phyloP scores from a whole-genome alignment of 768 basidiomycete genomes.

The Tulasnella sp. region DNA sequence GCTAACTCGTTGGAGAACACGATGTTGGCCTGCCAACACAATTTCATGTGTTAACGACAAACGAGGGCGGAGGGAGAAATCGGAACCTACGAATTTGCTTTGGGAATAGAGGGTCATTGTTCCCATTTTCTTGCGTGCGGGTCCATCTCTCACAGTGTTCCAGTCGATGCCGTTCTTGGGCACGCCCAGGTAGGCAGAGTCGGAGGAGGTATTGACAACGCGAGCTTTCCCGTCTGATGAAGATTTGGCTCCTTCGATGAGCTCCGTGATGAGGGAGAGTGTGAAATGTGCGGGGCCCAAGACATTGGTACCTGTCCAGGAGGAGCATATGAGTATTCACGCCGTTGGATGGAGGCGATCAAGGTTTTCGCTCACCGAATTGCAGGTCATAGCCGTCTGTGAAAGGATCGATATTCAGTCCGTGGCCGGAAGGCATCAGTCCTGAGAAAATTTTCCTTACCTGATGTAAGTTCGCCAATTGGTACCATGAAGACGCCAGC shows the following conservation, averaged over 20 bases:
- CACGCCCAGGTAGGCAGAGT: background rate
- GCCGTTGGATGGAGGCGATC: too few relatives aligned
- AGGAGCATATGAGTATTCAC: too few relatives aligned
- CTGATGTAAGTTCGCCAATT: constrained; percentile 13
- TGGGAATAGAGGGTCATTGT: constrained; percentile 1
- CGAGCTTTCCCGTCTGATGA: constrained; percentile 15
- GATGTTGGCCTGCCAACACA: background rate
- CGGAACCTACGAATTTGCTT: constrained; percentile 11
- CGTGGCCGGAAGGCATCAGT: too few relatives aligned
- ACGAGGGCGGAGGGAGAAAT: background rate
- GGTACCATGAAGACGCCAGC: constrained; percentile 21
- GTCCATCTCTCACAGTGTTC: background rate
- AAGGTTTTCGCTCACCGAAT: constrained; percentile 1
- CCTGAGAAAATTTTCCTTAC: too few relatives aligned
- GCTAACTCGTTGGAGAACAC: constrained; percentile 17
- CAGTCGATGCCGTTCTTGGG: background rate
- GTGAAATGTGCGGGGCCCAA: constrained; percentile 14
- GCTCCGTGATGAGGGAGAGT: constrained; percentile 5
- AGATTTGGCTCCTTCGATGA: constrained; percentile 4
- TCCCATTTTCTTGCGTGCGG: constrained; percentile 3
- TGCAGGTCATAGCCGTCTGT: constrained; percentile 13
- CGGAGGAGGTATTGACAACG: constrained; percentile 12
- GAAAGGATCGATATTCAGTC: background rate
- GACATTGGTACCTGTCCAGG: constrained; percentile 2
- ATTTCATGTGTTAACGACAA: background rate